phyloP scores from a whole-genome alignment of 75 land plant genomes.

The Adiantum capillusveneris region DNA sequence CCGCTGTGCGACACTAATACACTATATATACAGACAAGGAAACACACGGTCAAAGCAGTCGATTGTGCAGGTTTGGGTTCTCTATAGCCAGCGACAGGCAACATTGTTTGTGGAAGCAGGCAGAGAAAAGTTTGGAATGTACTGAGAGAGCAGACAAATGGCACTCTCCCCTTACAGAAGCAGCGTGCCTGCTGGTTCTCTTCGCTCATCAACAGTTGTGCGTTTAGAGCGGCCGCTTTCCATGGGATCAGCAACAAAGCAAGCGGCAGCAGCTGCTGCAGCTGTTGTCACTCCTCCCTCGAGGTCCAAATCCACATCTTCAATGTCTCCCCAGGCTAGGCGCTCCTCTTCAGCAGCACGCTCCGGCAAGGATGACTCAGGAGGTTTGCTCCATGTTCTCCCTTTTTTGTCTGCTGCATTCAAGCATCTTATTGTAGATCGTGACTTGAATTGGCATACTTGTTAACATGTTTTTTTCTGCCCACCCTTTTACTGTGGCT shows the following conservation, averaged over 20 bases:
- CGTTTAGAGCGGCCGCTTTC: neutral
- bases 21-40: no score
- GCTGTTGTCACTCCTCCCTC: neutral
- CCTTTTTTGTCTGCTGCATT: no score
- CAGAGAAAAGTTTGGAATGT: neutral
- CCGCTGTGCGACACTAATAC: no score
- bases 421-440: no score
- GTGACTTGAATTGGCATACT: no score
- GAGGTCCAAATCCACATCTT: constrained; percentile 3
- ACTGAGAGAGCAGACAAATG: neutral
- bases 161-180: neutral
- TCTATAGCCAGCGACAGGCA: no score
- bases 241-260: neutral
- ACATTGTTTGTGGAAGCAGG: neutral
- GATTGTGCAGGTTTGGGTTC: no score
- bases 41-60: no score
- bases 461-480: no score
- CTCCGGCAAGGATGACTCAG: constrained; percentile 1
- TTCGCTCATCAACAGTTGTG: neutral
- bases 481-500: no score
- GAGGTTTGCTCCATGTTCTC: no score
- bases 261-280: neutral
- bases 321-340: neutral
- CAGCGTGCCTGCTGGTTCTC: neutral
- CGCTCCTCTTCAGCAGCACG: neutral